Evolutionary conservation across 2,329 filamentous ascomycete genomes (phyloP).

Genomic region (Leptographium lundbergii): DNA sequence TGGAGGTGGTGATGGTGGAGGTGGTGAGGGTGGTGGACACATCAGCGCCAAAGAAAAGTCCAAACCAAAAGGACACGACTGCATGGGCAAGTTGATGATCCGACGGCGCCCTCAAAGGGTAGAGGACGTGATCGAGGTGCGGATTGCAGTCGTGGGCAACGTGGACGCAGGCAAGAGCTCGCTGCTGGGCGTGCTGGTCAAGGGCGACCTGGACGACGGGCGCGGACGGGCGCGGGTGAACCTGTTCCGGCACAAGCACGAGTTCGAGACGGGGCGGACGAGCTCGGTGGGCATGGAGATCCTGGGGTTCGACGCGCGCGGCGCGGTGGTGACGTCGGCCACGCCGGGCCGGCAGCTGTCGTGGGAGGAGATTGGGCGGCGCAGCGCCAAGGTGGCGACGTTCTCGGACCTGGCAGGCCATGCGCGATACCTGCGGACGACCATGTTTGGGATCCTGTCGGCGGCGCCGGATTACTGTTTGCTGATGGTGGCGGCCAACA

Average conservation of each 20-base stretch:
- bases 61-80: constrained; percentile 53
- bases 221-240: constrained; percentile 89
- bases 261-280: constrained; percentile 88
- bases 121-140: constrained; percentile 86
- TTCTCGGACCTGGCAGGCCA: constrained; percentile 95
- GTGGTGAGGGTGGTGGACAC: not conserved
- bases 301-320: constrained; percentile 85
- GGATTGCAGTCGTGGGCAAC: constrained; percentile 95
- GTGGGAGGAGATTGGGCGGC: constrained; percentile 95
- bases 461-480: constrained; percentile 96
- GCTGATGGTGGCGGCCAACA: constrained; percentile 97
- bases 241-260: constrained; percentile 94
- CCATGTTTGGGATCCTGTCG: constrained; percentile 86
- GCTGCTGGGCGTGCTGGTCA: constrained; percentile 88
- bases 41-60: not conserved
- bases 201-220: constrained; percentile 89
- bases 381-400: constrained; percentile 89
- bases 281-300: constrained; percentile 98
- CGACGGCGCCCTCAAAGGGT: constrained; percentile 59
- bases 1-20: not conserved
- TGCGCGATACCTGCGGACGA: constrained; percentile 88
- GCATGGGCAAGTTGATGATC: constrained; percentile 77
- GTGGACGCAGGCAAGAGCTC: constrained; percentile 96
- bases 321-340: constrained; percentile 69
- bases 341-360: constrained; percentile 72